These are phyloP conservation scores for Phylloporus arenicola DNA, from an alignment of 768 basidiomycete genomes.

Conservation along the genomic window DNA sequence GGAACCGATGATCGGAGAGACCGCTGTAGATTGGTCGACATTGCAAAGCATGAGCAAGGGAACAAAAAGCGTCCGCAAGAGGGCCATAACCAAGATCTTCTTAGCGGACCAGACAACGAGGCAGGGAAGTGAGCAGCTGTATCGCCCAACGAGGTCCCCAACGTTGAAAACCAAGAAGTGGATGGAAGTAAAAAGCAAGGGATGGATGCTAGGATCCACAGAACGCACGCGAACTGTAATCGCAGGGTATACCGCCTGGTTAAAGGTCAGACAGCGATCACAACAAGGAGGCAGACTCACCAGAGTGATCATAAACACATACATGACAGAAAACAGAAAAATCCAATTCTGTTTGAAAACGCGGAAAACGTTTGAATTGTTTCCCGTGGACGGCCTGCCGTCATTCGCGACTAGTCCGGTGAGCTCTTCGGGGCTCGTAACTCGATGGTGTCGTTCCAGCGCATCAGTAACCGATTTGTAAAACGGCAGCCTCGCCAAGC, in stretches of 20 bases:
- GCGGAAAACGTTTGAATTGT: conserved; percentile 42
- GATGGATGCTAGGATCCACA: conserved; percentile 60
- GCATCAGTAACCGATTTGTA: conserved; percentile 53
- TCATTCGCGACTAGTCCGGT: conserved; percentile 34
- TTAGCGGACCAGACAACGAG: conserved; percentile 66
- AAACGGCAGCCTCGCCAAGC: conserved; percentile 52
- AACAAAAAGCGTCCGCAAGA: conserved; percentile 74
- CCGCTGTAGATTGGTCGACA: conserved; percentile 45
- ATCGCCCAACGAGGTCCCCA: conserved; percentile 69
- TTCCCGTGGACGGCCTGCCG: conserved; percentile 24
- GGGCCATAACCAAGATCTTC: conserved; percentile 56
- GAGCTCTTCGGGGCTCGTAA: conserved; percentile 22
- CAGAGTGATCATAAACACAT: conserved; percentile 74
- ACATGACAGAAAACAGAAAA: conserved; percentile 70
- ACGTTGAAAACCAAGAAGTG: conserved; percentile 75
- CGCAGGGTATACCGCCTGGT: conserved; percentile 80
- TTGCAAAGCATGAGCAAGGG: conserved; percentile 90
- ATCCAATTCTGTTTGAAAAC: conserved; percentile 59
- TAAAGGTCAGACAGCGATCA: conserved; percentile 3
- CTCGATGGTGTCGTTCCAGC: conserved; percentile 36
- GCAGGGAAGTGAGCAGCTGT: conserved; percentile 57
- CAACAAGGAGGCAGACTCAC: conserved; percentile 33
- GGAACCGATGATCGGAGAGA: conserved; percentile 55
- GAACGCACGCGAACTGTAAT: conserved; percentile 75
- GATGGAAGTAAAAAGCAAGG: conserved; percentile 73